Evolutionary conservation across 257 asterid genomes (phyloP).

Genomic region (Salvia rosmarinus): DNA sequence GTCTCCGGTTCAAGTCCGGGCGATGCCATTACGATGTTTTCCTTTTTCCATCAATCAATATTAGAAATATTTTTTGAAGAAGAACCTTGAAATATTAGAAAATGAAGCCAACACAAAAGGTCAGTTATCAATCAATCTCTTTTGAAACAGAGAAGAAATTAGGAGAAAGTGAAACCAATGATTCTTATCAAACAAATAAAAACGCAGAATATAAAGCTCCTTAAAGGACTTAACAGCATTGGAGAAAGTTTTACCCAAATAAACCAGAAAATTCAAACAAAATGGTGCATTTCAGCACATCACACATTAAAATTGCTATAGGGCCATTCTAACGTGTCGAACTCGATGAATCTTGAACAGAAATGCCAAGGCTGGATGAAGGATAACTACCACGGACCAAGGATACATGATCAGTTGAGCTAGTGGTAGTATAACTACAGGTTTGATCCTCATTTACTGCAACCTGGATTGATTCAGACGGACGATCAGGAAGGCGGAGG

Average conservation of each 20-base stretch:
- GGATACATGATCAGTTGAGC: not conserved
- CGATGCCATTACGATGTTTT: slow-evolving; percentile 45
- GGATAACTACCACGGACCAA: too few relatives aligned
- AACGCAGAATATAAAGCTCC: not conserved
- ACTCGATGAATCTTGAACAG: not conserved
- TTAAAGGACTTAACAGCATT: not conserved
- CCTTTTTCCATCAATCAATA: too few relatives aligned
- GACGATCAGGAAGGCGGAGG: not conserved
- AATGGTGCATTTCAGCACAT: not conserved
- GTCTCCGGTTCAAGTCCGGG: slow-evolving; percentile 84
- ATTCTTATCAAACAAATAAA: not conserved
- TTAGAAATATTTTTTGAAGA: too few relatives aligned
- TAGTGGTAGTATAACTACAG: not conserved
- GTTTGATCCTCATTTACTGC: not conserved
- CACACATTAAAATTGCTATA: not conserved
- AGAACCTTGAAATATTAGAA: too few relatives aligned
- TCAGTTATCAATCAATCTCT: not conserved
- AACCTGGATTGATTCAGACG: not conserved
- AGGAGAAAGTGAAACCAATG: not conserved
- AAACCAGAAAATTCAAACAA: not conserved
- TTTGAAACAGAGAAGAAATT: too few relatives aligned
- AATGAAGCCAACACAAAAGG: too few relatives aligned
- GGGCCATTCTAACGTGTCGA: not conserved
- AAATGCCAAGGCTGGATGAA: not conserved
- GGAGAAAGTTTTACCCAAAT: not conserved